These are phyloP conservation scores for Ploettnerulaceae sp. DNA, from an alignment of 2,329 filamentous ascomycete genomes.

Conservation along the genomic window DNA sequence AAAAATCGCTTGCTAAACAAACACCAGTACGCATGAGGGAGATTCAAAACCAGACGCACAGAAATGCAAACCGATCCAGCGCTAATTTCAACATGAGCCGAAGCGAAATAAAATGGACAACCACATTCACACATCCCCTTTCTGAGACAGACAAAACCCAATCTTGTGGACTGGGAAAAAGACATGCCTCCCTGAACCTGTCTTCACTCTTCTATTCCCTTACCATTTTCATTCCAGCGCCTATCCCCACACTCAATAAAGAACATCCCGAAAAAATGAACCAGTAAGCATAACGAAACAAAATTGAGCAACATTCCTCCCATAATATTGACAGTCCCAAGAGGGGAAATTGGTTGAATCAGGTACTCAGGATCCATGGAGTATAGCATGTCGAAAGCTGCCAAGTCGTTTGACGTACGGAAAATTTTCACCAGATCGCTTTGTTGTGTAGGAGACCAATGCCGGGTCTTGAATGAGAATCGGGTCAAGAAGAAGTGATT, in stretches of 20 bases:
- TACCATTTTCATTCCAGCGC: constrained; percentile 11
- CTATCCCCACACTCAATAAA: constrained; percentile 6
- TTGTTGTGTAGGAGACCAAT: constrained; percentile 2
- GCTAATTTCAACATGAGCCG: constrained; percentile 1
- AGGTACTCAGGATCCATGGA: constrained; percentile 42
- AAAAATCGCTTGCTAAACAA: too few relatives aligned
- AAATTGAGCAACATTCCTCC: constrained; percentile 16
- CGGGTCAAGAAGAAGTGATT: constrained; percentile 11
- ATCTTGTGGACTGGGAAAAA: constrained; percentile 39
- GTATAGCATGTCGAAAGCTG: constrained; percentile 13
- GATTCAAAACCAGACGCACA: neutral
- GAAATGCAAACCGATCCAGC: neutral
- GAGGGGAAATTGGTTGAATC: constrained; percentile 32
- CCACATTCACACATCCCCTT: constrained; percentile 15
- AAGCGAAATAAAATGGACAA: constrained; percentile 5
- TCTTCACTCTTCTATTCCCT: constrained; percentile 12
- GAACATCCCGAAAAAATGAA: constrained; percentile 26
- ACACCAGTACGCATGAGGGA: too few relatives aligned
- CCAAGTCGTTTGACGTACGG: constrained; percentile 7
- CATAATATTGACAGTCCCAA: constrained; percentile 25
- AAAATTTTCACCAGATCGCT: neutral
- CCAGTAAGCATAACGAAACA: constrained; percentile 14
- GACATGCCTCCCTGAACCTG: constrained; percentile 38
- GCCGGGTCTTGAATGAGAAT: neutral
- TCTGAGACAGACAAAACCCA: constrained; percentile 30